Base-by-base conservation (phyloP, 1,284 basidiomycete genomes). In the Sphagnurus paluster region DNA sequence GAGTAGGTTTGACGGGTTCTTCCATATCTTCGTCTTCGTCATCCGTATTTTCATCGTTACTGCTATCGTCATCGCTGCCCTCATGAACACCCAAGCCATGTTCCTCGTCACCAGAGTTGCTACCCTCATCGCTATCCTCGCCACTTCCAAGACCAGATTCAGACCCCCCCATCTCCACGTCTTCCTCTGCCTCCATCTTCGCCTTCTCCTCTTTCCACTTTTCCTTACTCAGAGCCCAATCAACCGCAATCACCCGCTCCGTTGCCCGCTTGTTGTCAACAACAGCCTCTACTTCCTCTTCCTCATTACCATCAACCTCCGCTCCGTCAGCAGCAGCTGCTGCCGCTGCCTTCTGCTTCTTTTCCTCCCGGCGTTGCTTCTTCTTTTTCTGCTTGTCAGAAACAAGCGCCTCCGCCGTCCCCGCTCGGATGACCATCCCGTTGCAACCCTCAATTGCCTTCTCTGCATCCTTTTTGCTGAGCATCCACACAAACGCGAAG, bases 401-500 rank as follows among this genome's bases (percentile, higher is more conserved):
- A 1, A 82, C 78, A 34, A 89, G 67, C 23, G 75, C 71, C 49
- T 80, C 76, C 1, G 86, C 86, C 52, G 86, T 77, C 9, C 89
- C 89, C 8, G 84, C 75, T 13, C 72, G 67, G 21, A 94, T 72
- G 11, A 73, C 75, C 67, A 80, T 84, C 10, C 93, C 94, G 60
- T 98, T 98, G 52, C 92, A 82, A 4, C 76, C 82, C 54, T 85
- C 84, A 53, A 98, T 77, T 0, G 94, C 96, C 39, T 75, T 74
- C 62, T 93, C 87, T 2, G 94, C 95, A 60, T 95, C 91, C 51
- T 87, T 86, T 58, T 82, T 84, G 53, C 84, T 87, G 52, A 94
- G 68, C 79, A 93, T 94, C 93, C 94, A 98, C 10, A 98, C 86
- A 59, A 99, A 98, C 0, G 93, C 96, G 58, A 97, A 99, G 0